Conservation (phyloP, 2,329 filamentous ascomycete genomes). For the Microdochium bolleyi region DNA sequence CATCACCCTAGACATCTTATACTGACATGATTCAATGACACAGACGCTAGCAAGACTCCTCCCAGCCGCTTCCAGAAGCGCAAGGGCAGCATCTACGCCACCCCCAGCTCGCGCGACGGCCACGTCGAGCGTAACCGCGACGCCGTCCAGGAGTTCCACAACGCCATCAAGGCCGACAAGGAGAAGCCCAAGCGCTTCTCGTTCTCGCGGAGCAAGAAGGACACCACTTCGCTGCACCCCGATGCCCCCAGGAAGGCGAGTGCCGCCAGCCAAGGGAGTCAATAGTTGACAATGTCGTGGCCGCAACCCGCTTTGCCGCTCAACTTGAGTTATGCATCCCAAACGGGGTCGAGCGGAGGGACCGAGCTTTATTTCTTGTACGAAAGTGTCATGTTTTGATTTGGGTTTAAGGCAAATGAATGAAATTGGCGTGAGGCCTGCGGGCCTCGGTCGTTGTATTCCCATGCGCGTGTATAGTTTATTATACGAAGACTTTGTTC, state of each 20-base stretch:
- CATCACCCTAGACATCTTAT: background rate
- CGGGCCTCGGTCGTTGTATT: no score
- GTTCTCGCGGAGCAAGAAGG: slow-evolving; percentile 6
- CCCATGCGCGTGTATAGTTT: no score
- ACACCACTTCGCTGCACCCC: slow-evolving; percentile 5
- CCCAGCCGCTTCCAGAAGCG: slow-evolving; percentile 63
- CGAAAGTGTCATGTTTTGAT: background rate
- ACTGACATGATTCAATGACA: slow-evolving; percentile 2
- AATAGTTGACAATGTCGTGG: background rate
- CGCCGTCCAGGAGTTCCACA: slow-evolving; percentile 46
- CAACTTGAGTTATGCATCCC: no score
- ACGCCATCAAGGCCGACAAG: slow-evolving; percentile 18
- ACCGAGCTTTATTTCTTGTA: background rate
- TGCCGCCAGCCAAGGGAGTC: background rate
- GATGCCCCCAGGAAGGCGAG: background rate
- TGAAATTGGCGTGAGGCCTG: slow-evolving; percentile 5
- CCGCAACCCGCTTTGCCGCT: no score
- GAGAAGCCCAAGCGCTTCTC: slow-evolving; percentile 41
- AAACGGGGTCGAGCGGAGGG: no score
- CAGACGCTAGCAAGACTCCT: slow-evolving; percentile 59
- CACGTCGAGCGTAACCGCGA: slow-evolving; percentile 51
- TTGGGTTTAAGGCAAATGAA: background rate
- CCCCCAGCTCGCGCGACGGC: slow-evolving; percentile 55
- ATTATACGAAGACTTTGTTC: no score
- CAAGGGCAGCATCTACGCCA: slow-evolving; percentile 61